These are phyloP conservation scores for Cyclotella sp. DNA, from an alignment of 108 stramenopile genomes.

Conservation along the genomic window DNA sequence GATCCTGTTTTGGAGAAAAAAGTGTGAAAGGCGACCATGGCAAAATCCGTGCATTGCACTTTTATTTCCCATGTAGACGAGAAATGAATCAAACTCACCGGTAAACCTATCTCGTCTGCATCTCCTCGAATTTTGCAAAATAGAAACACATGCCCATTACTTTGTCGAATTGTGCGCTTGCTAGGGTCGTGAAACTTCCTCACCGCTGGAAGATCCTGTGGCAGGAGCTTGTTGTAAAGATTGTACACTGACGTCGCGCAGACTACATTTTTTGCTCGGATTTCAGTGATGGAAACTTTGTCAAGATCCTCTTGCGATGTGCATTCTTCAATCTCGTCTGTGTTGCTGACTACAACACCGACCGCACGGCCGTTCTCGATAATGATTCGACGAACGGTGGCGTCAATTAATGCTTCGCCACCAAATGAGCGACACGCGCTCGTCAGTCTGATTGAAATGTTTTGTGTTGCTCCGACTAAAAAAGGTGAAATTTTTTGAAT, in stretches of 20 bases:
- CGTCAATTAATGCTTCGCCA: conserved; percentile 50
- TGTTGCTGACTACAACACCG: conserved; percentile 51
- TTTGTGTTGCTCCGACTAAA: conserved; percentile 48
- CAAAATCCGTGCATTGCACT: no score
- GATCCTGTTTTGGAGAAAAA: background rate
- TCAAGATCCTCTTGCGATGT: conserved; percentile 31
- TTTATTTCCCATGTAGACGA: no score
- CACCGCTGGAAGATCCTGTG: conserved; percentile 49
- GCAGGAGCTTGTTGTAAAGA: conserved; percentile 50
- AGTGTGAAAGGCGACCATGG: no score
- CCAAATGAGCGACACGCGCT: conserved; percentile 42
- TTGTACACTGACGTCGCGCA: conserved; percentile 55
- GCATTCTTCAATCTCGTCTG: conserved; percentile 57
- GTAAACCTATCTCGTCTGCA: conserved; percentile 45
- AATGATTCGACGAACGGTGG: conserved; percentile 44
- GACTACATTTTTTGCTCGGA: conserved; percentile 50
- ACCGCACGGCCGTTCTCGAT: conserved; percentile 49
- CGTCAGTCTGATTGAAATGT: conserved; percentile 42
- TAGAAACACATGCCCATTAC: conserved; percentile 49
- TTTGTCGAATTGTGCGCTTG: conserved; percentile 38
- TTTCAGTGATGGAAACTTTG: conserved; percentile 35
- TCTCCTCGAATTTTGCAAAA: conserved; percentile 53
- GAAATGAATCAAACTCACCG: background rate
- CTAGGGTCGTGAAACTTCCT: conserved; percentile 47
- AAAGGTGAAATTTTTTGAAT: background rate